phyloP scores from a whole-genome alignment of 139 green algal species.

The Trebouxia sp. region DNA sequence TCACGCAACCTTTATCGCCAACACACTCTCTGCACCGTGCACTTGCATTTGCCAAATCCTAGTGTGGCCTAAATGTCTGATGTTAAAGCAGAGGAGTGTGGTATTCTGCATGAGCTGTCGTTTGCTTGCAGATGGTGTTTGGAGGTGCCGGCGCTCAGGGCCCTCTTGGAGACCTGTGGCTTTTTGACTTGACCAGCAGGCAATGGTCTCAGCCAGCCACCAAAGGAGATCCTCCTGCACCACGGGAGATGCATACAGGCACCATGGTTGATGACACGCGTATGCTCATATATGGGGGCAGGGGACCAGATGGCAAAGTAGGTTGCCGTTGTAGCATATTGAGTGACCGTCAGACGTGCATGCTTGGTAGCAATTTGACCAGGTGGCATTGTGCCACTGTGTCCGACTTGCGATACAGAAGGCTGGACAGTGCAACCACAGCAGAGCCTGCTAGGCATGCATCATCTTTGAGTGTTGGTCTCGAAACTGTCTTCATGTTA shows the following conservation, averaged over 20 bases:
- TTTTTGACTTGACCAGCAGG: slow-evolving; percentile 51
- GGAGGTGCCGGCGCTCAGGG: slow-evolving; percentile 63
- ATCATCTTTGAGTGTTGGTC: too few species aligned
- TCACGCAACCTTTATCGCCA: too few species aligned
- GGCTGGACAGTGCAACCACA: too few species aligned
- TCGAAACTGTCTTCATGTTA: too few species aligned
- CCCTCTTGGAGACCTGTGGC: slow-evolving; percentile 63
- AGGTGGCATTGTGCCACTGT: too few species aligned
- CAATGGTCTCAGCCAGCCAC: slow-evolving; percentile 38
- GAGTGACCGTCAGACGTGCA: background rate
- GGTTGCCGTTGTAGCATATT: background rate
- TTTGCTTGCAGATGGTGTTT: slow-evolving; percentile 58
- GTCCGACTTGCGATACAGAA: too few species aligned
- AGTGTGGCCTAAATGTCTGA: too few species aligned
- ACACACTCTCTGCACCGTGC: too few species aligned
- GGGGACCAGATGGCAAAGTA: slow-evolving; percentile 46
- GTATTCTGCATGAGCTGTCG: background rate
- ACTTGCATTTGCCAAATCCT: too few species aligned
- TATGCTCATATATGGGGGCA: slow-evolving; percentile 65
- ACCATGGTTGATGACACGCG: slow-evolving; percentile 48
- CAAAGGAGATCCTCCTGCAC: slow-evolving; percentile 29
- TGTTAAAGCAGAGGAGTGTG: too few species aligned
- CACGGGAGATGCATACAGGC: slow-evolving; percentile 66
- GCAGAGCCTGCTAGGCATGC: too few species aligned
- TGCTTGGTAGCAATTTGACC: too few species aligned